Base-by-base conservation (phyloP, 768 basidiomycete genomes). In the Coprinopsis cinerea region DNA sequence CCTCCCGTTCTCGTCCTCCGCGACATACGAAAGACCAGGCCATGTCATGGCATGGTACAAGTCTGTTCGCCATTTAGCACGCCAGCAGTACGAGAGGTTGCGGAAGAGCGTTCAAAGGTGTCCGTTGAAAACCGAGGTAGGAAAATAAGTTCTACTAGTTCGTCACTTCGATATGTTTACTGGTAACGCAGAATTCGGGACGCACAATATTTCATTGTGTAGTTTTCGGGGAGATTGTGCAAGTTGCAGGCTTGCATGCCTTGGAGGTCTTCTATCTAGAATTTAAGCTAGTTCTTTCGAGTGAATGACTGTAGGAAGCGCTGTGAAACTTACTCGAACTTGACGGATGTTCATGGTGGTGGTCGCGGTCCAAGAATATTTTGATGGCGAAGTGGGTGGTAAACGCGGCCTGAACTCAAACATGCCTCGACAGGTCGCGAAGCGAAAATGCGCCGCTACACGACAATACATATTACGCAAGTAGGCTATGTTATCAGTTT, bases 171-270 rank as follows among this genome's bases (percentile, higher is more conserved):
- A 17, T 47, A 52, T n/a, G 18, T 46, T 20, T 45, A 14, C 26
- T 43, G 36, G 28, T 46, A 44, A 39, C 37, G 43, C 20, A 18
- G 20, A 4, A 39, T 53, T 27, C 53, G 9, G 10, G 41, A 62
- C 77, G 49, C 56, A 88, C 85, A 88, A 57, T 86, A 88, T 63
- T 81, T 81, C 75, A 92, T 84, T 1, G 85, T 87, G 63, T 93
- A 93, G 67, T 93, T 92, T 71, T 96, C 94, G 0, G 94, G 94
- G 15, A 97, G 74, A 61, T 96, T 96, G 67, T 93, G 86, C 51
- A 95, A 72, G 67, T 96, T 97, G 67, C 90, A 91, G 52, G 92
- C 88, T 67, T 97, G 94, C 94, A 97, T 97, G 17, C 90, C 92
- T 59, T 81, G 70, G 50, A 96, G 80, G 68, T 96, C 94, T 41